These are phyloP conservation scores for Anisodus acutangulus DNA, from an alignment of 257 asterid genomes.

Conservation along the genomic window DNA sequence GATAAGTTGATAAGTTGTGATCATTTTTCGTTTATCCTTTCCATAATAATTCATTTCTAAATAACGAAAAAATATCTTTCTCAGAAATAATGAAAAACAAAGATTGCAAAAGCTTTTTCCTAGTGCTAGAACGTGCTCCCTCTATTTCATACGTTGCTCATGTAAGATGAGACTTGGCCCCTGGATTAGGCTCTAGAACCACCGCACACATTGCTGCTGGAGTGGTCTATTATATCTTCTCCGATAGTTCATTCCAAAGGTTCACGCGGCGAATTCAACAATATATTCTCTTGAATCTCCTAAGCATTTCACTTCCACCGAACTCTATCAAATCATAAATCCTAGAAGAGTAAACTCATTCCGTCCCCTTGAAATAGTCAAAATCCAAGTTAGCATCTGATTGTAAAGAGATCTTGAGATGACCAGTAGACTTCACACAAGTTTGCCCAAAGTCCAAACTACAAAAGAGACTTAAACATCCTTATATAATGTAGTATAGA, in stretches of 20 bases:
- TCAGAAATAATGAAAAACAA: neutral
- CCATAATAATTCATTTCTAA: neutral
- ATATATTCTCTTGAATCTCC: constrained; percentile 10
- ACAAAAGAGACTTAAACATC: neutral
- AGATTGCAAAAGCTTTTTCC: neutral
- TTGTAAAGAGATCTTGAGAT: neutral
- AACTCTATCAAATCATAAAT: constrained; percentile 23
- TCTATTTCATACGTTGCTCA: neutral
- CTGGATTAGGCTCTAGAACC: neutral
- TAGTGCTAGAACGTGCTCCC: neutral
- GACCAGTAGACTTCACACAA: constrained; percentile 15
- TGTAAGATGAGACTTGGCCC: neutral
- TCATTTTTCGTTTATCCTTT: neutral
- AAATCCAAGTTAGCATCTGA: constrained; percentile 3
- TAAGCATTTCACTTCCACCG: neutral
- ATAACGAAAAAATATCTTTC: neutral
- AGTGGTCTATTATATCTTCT: neutral
- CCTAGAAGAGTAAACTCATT: neutral
- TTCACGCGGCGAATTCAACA: neutral
- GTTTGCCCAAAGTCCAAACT: neutral
- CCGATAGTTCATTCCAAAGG: neutral
- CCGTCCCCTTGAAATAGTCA: neutral
- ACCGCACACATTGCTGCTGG: neutral
- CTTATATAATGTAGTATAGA: neutral
- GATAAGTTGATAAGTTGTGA: neutral